These are phyloP conservation scores for Lactarius quietus DNA, from an alignment of 768 basidiomycete species.

Conservation along the genomic window DNA sequence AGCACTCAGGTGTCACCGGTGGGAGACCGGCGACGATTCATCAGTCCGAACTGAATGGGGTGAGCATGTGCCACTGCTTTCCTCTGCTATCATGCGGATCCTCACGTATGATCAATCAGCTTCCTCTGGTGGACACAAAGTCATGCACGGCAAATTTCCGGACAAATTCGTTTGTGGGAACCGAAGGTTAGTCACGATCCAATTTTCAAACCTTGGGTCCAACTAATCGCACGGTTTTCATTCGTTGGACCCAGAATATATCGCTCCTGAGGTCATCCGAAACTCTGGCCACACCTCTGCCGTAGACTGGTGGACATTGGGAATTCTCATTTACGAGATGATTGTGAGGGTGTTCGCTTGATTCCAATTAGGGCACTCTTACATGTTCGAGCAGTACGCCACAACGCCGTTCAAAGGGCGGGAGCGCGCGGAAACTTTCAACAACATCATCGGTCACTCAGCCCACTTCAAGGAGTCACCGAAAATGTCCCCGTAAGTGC, in stretches of 20 bases:
- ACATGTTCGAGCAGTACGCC: slow-evolving; percentile 60
- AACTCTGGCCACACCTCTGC: slow-evolving; percentile 96
- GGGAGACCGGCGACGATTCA: slow-evolving; percentile 86
- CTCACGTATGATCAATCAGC: slow-evolving; percentile 41
- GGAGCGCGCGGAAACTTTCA: slow-evolving; percentile 92
- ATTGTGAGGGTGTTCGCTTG: slow-evolving; percentile 63
- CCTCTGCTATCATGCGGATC: slow-evolving; percentile 1
- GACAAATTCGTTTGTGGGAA: slow-evolving; percentile 98
- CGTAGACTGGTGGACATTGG: slow-evolving; percentile 99
- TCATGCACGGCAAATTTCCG: slow-evolving; percentile 96
- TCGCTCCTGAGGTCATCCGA: slow-evolving; percentile 97
- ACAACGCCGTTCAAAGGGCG: slow-evolving; percentile 98
- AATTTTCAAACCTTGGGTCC: slow-evolving; percentile 8
- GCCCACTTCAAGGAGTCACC: slow-evolving; percentile 85
- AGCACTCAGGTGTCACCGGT: slow-evolving; percentile 84
- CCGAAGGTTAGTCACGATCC: slow-evolving; percentile 64
- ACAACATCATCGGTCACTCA: slow-evolving; percentile 85
- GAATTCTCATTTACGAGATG: slow-evolving; percentile 99
- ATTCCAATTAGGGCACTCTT: slow-evolving; percentile 24
- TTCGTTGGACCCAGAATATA: slow-evolving; percentile 71
- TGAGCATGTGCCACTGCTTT: slow-evolving; percentile 39
- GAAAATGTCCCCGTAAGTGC: slow-evolving; percentile 50
- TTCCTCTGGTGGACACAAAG: slow-evolving; percentile 93
- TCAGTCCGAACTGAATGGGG: slow-evolving; percentile 83
- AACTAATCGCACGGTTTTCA: slow-evolving; percentile 7